Evolutionary conservation across 2,329 filamentous ascomycete genomes (phyloP).

Genomic region (Xylariaceae sp.): DNA sequence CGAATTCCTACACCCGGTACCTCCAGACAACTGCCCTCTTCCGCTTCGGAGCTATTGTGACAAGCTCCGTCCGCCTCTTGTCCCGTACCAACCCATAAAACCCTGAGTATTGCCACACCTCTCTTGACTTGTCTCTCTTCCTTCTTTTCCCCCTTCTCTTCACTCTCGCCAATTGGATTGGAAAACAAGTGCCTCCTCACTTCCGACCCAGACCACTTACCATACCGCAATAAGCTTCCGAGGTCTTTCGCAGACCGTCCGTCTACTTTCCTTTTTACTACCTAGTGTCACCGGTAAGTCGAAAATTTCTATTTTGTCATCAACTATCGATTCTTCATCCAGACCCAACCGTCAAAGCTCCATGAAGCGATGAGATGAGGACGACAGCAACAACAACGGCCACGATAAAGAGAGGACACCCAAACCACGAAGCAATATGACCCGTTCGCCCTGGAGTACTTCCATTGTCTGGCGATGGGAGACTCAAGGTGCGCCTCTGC

Average conservation of each 20-base stretch:
- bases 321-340: background rate
- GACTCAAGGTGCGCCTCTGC: background rate
- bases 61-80: constrained; percentile 9
- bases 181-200: constrained; percentile 21
- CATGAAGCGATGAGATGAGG: background rate
- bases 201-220: constrained; percentile 14
- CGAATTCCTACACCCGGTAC: background rate
- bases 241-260: background rate
- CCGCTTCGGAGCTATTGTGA: constrained; percentile 16
- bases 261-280: background rate
- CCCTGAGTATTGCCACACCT: constrained; percentile 30
- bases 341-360: background rate
- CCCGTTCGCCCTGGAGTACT: background rate
- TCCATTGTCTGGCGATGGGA: background rate
- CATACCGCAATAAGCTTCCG: constrained; percentile 4
- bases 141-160: constrained; percentile 29
- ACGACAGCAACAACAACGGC: background rate
- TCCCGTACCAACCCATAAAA: constrained; percentile 32
- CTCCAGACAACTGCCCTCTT: constrained; percentile 9
- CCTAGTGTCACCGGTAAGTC: constrained; percentile 13
- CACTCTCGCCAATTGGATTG: constrained; percentile 30
- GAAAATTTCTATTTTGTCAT: constrained; percentile 5
- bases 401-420: background rate
- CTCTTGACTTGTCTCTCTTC: constrained; percentile 25
- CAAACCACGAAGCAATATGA: background rate